Conservation (phyloP, 768 basidiomycete species). For the Lactifluus hygrophoroides region DNA sequence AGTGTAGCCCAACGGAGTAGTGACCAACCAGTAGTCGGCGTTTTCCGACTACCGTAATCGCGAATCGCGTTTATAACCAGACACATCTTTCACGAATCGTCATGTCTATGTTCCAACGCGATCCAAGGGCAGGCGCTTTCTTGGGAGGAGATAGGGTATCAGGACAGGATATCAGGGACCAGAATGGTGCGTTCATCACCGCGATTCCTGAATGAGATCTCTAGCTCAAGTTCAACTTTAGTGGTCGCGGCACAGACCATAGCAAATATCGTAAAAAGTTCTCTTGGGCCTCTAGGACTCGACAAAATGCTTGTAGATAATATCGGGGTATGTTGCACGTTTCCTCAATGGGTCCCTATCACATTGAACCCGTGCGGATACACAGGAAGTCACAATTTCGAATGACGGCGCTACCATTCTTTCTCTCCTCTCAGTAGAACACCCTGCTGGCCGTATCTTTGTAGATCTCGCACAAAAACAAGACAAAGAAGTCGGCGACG, state of each 20-base stretch:
- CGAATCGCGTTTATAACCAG: neutral
- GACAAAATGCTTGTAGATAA: conserved; percentile 99
- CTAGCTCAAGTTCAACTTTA: conserved; percentile 28
- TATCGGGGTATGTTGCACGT: conserved; percentile 66
- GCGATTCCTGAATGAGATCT: conserved; percentile 7
- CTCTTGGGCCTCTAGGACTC: conserved; percentile 87
- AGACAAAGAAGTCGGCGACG: conserved; percentile 99
- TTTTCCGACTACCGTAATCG: conserved; percentile 1
- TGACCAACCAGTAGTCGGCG: no score
- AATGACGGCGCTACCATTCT: conserved; percentile 99
- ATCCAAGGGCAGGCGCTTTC: conserved; percentile 86
- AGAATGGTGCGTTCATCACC: conserved; percentile 61
- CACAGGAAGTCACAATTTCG: conserved; percentile 96
- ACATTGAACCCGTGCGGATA: conserved; percentile 16
- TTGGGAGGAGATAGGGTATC: conserved; percentile 89
- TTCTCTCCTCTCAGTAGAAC: conserved; percentile 85
- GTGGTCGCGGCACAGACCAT: conserved; percentile 94
- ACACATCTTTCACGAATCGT: conserved; percentile 5
- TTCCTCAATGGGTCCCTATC: neutral
- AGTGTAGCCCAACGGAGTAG: no score
- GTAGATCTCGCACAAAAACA: conserved; percentile 98
- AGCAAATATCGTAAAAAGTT: conserved; percentile 96
- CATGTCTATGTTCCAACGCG: conserved; percentile 72
- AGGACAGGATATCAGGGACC: conserved; percentile 93
- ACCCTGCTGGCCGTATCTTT: conserved; percentile 95